Percentiles rank a stretch among this genome's conserved stretches.
Evolutionary conservation across 768 basidiomycete genomes (phyloP).

Genomic region (Pleurotus citrinopileatus): DNA sequence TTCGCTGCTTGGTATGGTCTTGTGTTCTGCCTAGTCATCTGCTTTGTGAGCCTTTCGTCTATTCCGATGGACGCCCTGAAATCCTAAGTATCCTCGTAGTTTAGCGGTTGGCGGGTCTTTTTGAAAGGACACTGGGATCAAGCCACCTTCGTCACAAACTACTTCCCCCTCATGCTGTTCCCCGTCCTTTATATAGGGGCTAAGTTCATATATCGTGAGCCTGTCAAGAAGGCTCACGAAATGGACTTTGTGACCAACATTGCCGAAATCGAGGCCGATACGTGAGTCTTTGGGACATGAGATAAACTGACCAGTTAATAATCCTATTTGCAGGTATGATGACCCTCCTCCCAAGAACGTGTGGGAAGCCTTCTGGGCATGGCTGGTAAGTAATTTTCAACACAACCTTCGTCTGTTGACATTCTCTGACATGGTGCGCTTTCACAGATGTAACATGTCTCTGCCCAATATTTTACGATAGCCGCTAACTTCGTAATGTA

Average conservation of each 20-base stretch:
- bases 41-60: conserved; percentile 46
- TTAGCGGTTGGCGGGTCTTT: conserved; percentile 42
- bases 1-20: conserved; percentile 65
- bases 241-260: conserved; percentile 85
- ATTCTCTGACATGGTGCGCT: neutral
- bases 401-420: conserved; percentile 15
- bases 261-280: conserved; percentile 66
- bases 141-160: conserved; percentile 80
- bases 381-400: conserved; percentile 60
- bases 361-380: conserved; percentile 70
- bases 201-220: conserved; percentile 49
- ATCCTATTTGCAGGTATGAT: conserved; percentile 42
- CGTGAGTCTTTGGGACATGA: conserved; percentile 28
- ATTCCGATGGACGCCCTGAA: neutral
- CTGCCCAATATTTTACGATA: no score
- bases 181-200: conserved; percentile 68
- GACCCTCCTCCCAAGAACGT: conserved; percentile 70
- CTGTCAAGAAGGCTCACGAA: conserved; percentile 47
- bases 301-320: neutral
- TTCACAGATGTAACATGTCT: neutral
- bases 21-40: conserved; percentile 45
- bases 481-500: no score
- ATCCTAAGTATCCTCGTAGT: conserved; percentile 22
- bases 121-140: conserved; percentile 42
- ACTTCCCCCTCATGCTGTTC: conserved; percentile 70